phyloP scores from a whole-genome alignment of 2,329 filamentous ascomycete species.

The Teratosphaeria gauchensis region DNA sequence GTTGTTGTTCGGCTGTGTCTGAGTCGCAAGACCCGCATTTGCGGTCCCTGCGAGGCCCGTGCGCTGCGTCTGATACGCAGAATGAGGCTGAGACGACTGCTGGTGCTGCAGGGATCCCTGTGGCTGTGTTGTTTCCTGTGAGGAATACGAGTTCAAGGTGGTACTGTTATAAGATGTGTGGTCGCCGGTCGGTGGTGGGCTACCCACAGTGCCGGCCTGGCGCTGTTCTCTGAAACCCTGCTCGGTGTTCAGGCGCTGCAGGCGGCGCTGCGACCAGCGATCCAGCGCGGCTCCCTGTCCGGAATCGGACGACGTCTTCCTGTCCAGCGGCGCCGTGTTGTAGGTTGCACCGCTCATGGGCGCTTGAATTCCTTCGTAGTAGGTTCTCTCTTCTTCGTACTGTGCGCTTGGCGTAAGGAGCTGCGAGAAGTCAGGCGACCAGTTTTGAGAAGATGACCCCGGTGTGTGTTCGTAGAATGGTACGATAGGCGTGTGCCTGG shows the following conservation, averaged over 20 bases:
- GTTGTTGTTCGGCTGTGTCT: conserved; percentile 13
- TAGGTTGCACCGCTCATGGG: conserved; percentile 19
- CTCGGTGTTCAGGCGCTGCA: conserved; percentile 31
- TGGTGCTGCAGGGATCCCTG: conserved; percentile 21
- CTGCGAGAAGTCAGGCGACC: conserved; percentile 15
- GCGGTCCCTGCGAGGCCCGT: conserved; percentile 11
- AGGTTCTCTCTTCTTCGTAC: conserved; percentile 2
- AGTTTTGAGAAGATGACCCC: conserved; percentile 10
- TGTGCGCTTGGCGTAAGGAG: conserved; percentile 15
- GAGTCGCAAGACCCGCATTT: conserved; percentile 18
- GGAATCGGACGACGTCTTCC: conserved; percentile 26
- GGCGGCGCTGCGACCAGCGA: conserved; percentile 28
- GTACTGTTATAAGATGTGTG: conserved; percentile 1
- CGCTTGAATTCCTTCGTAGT: conserved; percentile 6
- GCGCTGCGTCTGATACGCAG: conserved; percentile 17
- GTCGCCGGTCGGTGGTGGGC: conserved; percentile 14
- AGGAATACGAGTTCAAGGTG: conserved; percentile 2
- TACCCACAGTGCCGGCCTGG: conserved; percentile 20
- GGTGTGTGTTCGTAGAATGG: not conserved
- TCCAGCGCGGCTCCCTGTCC: conserved; percentile 22
- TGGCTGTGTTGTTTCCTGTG: conserved; percentile 17
- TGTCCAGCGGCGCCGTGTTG: conserved; percentile 9
- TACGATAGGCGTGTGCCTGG: not conserved
- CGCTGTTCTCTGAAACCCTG: conserved; percentile 30
- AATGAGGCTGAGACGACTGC: conserved; percentile 14